Percentiles rank a stretch among this genome's conserved stretches.
Evolutionary conservation across 2,329 filamentous ascomycete genomes (phyloP).

Genomic region (Sarocladium kiliense): DNA sequence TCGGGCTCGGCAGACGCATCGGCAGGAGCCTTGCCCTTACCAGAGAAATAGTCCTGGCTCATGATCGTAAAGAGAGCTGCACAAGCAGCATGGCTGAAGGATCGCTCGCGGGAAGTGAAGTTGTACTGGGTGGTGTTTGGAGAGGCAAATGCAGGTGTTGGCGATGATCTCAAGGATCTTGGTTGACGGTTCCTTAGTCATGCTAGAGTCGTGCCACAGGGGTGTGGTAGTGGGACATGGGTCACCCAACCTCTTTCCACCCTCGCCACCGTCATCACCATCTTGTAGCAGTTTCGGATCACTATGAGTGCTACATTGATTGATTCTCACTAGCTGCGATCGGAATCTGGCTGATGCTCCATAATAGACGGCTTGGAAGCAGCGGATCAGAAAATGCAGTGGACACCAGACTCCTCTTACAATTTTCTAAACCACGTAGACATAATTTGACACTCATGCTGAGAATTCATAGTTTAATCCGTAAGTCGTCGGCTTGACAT

Average conservation of each 20-base stretch:
- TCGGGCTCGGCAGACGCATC: constrained; percentile 22
- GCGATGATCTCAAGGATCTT: constrained; percentile 1
- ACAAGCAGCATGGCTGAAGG: constrained; percentile 29
- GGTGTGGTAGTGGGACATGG: neutral
- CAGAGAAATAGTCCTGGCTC: constrained; percentile 55
- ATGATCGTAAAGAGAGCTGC: constrained; percentile 33
- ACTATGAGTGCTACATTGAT: no score
- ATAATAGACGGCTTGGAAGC: no score
- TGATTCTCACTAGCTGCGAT: no score
- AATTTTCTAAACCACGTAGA: no score
- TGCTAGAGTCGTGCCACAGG: constrained; percentile 6
- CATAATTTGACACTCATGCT: no score
- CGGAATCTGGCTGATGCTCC: no score
- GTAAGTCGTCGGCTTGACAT: no score
- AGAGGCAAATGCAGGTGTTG: neutral
- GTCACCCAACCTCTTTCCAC: neutral
- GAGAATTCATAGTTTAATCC: no score
- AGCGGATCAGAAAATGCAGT: no score
- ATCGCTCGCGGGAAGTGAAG: neutral
- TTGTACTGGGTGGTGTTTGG: neutral
- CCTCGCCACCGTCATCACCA: neutral
- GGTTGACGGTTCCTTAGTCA: constrained; percentile 3
- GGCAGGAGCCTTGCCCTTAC: constrained; percentile 46
- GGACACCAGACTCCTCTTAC: no score
- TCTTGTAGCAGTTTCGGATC: neutral